These are phyloP conservation scores for Mortierella sp. DNA, from an alignment of 371 early-diverging fungal species.

Conservation along the genomic window DNA sequence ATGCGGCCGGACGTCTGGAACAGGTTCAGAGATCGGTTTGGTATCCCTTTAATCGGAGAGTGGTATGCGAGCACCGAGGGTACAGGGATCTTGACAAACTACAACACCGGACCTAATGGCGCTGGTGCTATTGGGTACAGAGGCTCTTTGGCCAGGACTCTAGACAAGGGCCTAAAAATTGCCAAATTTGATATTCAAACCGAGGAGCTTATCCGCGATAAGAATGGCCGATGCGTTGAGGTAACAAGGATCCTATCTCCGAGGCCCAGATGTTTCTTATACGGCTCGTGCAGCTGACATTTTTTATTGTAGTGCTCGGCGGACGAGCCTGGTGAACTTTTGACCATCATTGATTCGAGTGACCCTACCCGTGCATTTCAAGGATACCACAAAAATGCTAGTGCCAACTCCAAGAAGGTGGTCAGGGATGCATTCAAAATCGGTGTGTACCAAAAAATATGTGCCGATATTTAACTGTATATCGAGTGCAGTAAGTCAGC, in stretches of 20 bases:
- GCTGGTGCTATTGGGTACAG: slow-evolving; percentile 54
- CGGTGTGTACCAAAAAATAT: slow-evolving; percentile 13
- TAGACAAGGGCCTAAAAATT: slow-evolving; percentile 49
- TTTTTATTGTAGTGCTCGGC: slow-evolving; percentile 30
- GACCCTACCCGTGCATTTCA: slow-evolving; percentile 54
- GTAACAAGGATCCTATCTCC: too few species aligned
- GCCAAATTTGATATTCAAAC: slow-evolving; percentile 55
- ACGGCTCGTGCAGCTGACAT: too few species aligned
- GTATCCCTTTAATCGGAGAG: slow-evolving; percentile 49
- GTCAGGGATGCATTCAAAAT: slow-evolving; percentile 45
- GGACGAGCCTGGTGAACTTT: slow-evolving; percentile 51
- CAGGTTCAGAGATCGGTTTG: slow-evolving; percentile 62
- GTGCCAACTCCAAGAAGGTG: slow-evolving; percentile 51
- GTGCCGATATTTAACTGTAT: neutral
- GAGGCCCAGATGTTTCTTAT: too few species aligned
- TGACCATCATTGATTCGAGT: slow-evolving; percentile 43
- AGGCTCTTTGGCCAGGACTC: slow-evolving; percentile 31
- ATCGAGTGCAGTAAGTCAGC: too few species aligned
- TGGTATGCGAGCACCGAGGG: slow-evolving; percentile 56
- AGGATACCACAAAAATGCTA: slow-evolving; percentile 51
- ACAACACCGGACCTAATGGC: slow-evolving; percentile 51
- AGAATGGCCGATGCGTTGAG: slow-evolving; percentile 64
- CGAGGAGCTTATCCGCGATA: slow-evolving; percentile 59
- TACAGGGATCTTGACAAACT: slow-evolving; percentile 53
- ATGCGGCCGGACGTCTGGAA: slow-evolving; percentile 79